phyloP scores from a whole-genome alignment of 2,329 filamentous ascomycete species.

The Lasiodiplodia gonubiensis region DNA sequence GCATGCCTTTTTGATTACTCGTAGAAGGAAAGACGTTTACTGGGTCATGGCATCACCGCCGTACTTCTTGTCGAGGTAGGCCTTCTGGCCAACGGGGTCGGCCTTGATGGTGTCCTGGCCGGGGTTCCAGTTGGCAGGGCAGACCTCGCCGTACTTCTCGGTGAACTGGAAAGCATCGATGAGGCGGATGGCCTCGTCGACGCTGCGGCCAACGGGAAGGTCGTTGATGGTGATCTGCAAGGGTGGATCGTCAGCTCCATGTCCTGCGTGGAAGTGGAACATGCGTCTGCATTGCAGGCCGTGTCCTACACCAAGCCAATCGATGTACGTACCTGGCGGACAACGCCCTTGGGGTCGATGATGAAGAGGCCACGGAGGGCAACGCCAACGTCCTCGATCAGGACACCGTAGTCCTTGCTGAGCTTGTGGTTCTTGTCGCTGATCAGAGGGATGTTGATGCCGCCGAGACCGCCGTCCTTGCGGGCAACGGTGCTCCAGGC shows the following conservation, averaged over 20 bases:
- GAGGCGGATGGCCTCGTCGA: constrained; percentile 67
- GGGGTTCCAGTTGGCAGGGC: constrained; percentile 51
- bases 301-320: constrained; percentile 7
- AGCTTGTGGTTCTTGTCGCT: constrained; percentile 67
- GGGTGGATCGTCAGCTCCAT: constrained; percentile 29
- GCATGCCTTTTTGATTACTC: constrained; percentile 6
- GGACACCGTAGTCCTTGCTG: constrained; percentile 66
- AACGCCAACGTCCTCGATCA: constrained; percentile 68
- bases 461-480: constrained; percentile 66
- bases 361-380: constrained; percentile 69
- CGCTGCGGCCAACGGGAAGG: constrained; percentile 67
- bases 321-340: constrained; percentile 53
- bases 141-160: constrained; percentile 52
- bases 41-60: constrained; percentile 35
- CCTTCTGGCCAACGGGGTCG: constrained; percentile 48
- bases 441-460: constrained; percentile 65
- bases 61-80: constrained; percentile 44
- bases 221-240: constrained; percentile 68
- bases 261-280: constrained; percentile 4
- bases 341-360: constrained; percentile 67
- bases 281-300: constrained; percentile 4
- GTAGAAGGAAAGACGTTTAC: constrained; percentile 16
- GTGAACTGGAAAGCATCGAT: constrained; percentile 58
- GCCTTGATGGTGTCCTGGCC: constrained; percentile 49
- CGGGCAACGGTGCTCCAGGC: constrained; percentile 65